A percentile compares a stretch with the other conserved stretches of the same genome.
Evolutionary conservation across 169 alveolate species (phyloP).

Genomic region (Babesia caballi): DNA sequence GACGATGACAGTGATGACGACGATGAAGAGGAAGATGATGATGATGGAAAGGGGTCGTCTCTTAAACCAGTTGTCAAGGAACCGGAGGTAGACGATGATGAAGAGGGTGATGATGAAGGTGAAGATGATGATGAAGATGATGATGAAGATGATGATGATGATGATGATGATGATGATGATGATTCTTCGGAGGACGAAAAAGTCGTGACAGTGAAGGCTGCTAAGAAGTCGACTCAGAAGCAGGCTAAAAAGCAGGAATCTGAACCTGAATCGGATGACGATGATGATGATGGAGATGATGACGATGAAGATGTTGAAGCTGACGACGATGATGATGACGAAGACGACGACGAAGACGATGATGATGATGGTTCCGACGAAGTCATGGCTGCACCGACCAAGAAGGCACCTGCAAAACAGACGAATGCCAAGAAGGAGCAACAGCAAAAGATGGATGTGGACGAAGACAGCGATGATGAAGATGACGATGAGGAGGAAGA

Average conservation of each 20-base stretch:
- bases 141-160: background rate
- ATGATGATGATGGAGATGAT: too few relatives aligned
- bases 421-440: too few relatives aligned
- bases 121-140: background rate
- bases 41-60: background rate
- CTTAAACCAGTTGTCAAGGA: background rate
- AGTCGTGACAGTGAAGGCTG: too few relatives aligned
- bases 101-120: background rate
- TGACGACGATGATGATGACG: constrained; percentile 2
- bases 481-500: background rate
- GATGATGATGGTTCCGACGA: constrained; percentile 4
- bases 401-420: too few relatives aligned
- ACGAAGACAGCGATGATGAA: background rate
- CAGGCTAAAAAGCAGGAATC: too few relatives aligned
- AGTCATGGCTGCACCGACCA: too few relatives aligned
- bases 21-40: background rate
- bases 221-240: constrained; percentile 3
- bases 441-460: background rate
- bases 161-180: background rate
- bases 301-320: background rate
- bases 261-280: too few relatives aligned
- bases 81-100: too few relatives aligned
- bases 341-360: constrained; percentile 8
- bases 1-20: background rate
- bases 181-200: constrained; percentile 4